phyloP scores from a whole-genome alignment of 179 eudicot species.

The Nepenthes alata region DNA sequence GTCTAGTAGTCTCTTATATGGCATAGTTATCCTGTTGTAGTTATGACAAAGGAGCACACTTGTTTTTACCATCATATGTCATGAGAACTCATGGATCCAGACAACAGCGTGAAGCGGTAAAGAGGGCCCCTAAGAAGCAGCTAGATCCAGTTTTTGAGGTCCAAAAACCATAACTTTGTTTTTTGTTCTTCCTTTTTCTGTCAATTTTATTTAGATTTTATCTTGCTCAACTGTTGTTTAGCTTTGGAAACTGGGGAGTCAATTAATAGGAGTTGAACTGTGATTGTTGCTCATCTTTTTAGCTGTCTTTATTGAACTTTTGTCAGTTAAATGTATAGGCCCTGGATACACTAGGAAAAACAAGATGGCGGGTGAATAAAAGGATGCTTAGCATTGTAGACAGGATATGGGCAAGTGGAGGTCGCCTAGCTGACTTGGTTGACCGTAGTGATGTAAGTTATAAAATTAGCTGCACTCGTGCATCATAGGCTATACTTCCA shows the following conservation, averaged over 20 bases:
- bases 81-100: conserved; percentile 73
- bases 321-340: conserved; percentile 27
- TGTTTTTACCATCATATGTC: conserved; percentile 55
- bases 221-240: not conserved
- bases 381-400: conserved; percentile 50
- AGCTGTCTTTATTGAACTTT: not conserved
- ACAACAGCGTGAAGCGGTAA: conserved; percentile 60
- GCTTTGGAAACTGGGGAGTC: not conserved
- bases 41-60: conserved; percentile 66
- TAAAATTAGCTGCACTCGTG: not conserved
- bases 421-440: conserved; percentile 55
- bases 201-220: not conserved
- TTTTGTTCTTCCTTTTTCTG: not conserved
- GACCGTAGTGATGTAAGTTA: conserved; percentile 53
- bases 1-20: not conserved
- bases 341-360: conserved; percentile 63
- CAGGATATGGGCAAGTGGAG: conserved; percentile 65
- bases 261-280: not conserved
- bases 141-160: conserved; percentile 58
- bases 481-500: not conserved
- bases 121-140: conserved; percentile 37
- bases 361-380: conserved; percentile 72
- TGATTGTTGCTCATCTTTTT: conserved; percentile 1
- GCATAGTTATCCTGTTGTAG: conserved; percentile 18
- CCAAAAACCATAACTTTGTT: not conserved